phyloP scores from a whole-genome alignment of 2,329 filamentous ascomycete species.

The Colletotrichum viniferum region DNA sequence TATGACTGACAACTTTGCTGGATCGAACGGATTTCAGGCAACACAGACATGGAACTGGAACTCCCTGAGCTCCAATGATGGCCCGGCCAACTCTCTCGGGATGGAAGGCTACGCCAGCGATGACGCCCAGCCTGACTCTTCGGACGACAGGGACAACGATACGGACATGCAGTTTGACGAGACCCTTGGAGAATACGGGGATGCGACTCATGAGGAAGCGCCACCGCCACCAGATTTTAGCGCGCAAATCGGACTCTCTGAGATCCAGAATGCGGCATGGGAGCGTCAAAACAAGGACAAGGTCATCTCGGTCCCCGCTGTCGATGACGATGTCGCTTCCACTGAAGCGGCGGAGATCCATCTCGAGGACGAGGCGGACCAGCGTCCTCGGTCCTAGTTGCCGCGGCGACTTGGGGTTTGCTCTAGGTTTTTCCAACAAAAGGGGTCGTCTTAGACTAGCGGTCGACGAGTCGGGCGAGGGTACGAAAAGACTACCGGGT shows the following conservation, averaged over 20 bases:
- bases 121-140: constrained; percentile 46
- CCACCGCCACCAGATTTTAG: constrained; percentile 25
- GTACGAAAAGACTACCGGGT: neutral
- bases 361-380: constrained; percentile 43
- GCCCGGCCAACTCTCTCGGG: constrained; percentile 32
- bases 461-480: neutral
- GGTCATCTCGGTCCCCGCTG: constrained; percentile 44
- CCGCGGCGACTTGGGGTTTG: neutral
- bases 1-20: constrained; percentile 37
- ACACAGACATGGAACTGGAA: constrained; percentile 53
- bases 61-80: constrained; percentile 34
- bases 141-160: constrained; percentile 32
- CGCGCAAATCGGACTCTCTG: constrained; percentile 25
- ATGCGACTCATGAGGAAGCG: constrained; percentile 19
- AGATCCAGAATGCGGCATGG: constrained; percentile 39
- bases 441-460: neutral
- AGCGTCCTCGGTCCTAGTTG: constrained; percentile 5
- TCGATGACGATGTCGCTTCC: constrained; percentile 39
- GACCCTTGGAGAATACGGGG: constrained; percentile 13
- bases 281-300: constrained; percentile 32
- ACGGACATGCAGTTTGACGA: constrained; percentile 22
- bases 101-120: constrained; percentile 45
- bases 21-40: constrained; percentile 32
- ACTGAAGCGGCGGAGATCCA: constrained; percentile 56
- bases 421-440: neutral